These are phyloP conservation scores for Lactarius psammicola DNA, from an alignment of 768 basidiomycete species.

Conservation along the genomic window DNA sequence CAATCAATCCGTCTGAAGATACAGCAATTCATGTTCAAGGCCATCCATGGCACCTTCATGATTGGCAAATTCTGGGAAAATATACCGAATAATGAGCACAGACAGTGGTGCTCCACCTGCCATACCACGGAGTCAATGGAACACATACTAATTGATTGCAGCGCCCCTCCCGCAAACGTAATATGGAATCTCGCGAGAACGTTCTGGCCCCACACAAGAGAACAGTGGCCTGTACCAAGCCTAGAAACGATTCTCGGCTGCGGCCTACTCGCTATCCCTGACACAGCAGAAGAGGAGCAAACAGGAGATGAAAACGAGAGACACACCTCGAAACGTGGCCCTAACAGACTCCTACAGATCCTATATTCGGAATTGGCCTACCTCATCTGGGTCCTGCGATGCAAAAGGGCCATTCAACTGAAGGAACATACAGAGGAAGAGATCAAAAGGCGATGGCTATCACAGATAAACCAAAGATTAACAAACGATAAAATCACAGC, in stretches of 20 bases:
- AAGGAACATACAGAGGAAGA: neutral
- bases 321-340: too few relatives aligned
- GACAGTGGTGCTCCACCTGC: neutral
- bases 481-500: neutral
- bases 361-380: conserved; percentile 11
- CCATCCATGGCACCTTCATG: neutral
- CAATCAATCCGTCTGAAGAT: accelerated
- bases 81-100: neutral
- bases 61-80: neutral
- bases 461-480: neutral
- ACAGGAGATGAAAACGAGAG: too few relatives aligned
- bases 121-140: conserved; percentile 21
- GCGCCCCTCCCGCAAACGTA: neutral
- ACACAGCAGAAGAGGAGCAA: neutral
- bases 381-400: conserved; percentile 25
- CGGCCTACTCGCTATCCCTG: conserved; percentile 27
- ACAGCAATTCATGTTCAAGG: conserved; percentile 4
- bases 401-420: conserved; percentile 16
- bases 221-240: neutral
- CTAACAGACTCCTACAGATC: conserved; percentile 18
- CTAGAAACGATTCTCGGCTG: conserved; percentile 1
- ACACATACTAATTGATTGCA: conserved; percentile 30
- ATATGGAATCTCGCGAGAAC: neutral
- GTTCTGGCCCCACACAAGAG: neutral
- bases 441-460: neutral